Conservation (phyloP, 2,329 filamentous ascomycete genomes). For the Penicillium sclerotiorum region DNA sequence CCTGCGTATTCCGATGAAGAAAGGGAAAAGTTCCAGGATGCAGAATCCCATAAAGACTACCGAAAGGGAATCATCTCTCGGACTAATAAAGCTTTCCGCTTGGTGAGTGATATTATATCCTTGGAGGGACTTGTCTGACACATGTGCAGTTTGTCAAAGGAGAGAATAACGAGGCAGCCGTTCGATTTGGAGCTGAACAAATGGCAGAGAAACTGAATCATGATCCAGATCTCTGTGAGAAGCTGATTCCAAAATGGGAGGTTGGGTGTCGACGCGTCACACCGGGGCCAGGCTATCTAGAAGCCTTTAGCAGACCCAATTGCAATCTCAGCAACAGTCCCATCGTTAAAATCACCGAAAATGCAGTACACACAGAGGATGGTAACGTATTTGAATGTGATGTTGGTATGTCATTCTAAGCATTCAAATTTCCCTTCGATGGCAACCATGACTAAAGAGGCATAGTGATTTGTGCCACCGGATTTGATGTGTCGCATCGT, state of each 20-base stretch:
- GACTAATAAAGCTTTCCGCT: slow-evolving; percentile 21
- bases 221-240: slow-evolving; percentile 25
- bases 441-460: neutral
- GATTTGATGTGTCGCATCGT: slow-evolving; percentile 43
- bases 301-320: slow-evolving; percentile 24
- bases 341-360: slow-evolving; percentile 18
- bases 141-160: slow-evolving; percentile 20
- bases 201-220: slow-evolving; percentile 23
- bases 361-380: slow-evolving; percentile 19
- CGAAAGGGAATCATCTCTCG: slow-evolving; percentile 35
- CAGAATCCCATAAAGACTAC: slow-evolving; percentile 36
- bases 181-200: slow-evolving; percentile 9
- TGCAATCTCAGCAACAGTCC: slow-evolving; percentile 19
- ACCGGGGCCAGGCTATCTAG: slow-evolving; percentile 29
- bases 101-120: slow-evolving; percentile 9
- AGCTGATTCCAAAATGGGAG: slow-evolving; percentile 28
- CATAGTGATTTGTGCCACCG: slow-evolving; percentile 40
- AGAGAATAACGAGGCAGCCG: slow-evolving; percentile 12
- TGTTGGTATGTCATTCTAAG: slow-evolving; percentile 14
- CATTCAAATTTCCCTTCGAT: neutral
- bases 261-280: slow-evolving; percentile 28
- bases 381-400: slow-evolving; percentile 24
- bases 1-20: slow-evolving; percentile 31
- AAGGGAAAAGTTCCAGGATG: slow-evolving; percentile 28
- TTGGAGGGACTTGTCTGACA: neutral